Evolutionary conservation across 768 basidiomycete species (phyloP).

Genomic region (Suillus occidentalis): DNA sequence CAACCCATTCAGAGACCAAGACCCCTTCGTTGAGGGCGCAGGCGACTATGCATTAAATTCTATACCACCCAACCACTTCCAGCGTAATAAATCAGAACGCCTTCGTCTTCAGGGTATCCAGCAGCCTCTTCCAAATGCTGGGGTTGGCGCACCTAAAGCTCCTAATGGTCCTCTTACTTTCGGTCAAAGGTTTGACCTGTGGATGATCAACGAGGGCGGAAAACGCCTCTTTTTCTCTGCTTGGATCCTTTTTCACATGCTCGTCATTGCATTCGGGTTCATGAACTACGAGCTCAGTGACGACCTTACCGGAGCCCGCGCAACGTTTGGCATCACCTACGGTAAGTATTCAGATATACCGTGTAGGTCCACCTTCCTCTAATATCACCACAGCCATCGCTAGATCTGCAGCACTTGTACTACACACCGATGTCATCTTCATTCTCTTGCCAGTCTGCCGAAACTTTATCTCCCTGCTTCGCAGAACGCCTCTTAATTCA

Average conservation of each 20-base stretch:
- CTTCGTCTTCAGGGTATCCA: constrained; percentile 83
- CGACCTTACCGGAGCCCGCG: constrained; percentile 64
- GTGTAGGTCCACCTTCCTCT: background rate
- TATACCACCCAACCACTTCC: constrained; percentile 47
- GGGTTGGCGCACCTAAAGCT: constrained; percentile 18
- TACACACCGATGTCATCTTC: constrained; percentile 90
- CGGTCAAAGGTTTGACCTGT: constrained; percentile 56
- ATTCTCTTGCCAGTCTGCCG: constrained; percentile 95
- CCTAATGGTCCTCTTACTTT: constrained; percentile 40
- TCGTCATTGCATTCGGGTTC: constrained; percentile 77
- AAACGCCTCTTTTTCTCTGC: constrained; percentile 73
- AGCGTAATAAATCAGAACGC: constrained; percentile 86
- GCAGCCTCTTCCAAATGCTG: constrained; percentile 46
- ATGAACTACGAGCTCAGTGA: constrained; percentile 81
- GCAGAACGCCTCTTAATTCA: constrained; percentile 81
- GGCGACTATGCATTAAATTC: constrained; percentile 27
- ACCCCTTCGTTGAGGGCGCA: constrained; percentile 42
- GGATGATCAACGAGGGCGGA: constrained; percentile 95
- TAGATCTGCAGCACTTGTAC: constrained; percentile 82
- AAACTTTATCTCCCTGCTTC: constrained; percentile 88
- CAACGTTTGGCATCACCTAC: constrained; percentile 74
- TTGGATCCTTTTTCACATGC: constrained; percentile 79
- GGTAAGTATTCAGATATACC: constrained; percentile 42
- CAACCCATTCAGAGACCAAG: constrained; percentile 47
- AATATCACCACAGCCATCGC: constrained; percentile 62